phyloP scores from a whole-genome alignment of 2,329 filamentous ascomycete genomes.

The Ophiostoma sp. region DNA sequence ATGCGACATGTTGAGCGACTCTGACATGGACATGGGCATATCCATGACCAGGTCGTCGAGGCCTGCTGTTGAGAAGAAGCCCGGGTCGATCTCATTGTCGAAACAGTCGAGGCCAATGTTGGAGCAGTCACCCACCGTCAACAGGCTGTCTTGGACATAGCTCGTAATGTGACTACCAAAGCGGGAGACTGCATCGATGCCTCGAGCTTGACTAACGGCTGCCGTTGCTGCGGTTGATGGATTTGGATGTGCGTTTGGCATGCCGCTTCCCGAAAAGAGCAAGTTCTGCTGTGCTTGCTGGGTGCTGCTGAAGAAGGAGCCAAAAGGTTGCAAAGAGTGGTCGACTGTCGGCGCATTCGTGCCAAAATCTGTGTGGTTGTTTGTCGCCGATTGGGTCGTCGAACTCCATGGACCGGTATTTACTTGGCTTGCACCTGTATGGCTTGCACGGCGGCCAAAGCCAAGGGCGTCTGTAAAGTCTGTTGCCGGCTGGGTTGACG shows the following conservation, averaged over 20 bases:
- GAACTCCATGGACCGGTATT: too few relatives aligned
- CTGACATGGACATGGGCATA: conserved; percentile 13
- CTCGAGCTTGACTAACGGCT: neutral
- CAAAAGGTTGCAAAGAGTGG: neutral
- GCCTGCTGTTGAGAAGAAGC: conserved; percentile 11
- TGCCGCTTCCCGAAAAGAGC: neutral
- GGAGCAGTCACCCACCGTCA: neutral
- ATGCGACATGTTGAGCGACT: neutral
- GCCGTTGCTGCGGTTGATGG: neutral
- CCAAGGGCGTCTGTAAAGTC: neutral
- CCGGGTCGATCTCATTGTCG: neutral
- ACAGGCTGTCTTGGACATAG: conserved; percentile 5
- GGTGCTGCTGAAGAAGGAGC: neutral
- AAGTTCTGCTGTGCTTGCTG: neutral
- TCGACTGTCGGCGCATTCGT: neutral
- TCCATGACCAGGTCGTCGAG: conserved; percentile 12
- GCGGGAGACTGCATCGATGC: neutral
- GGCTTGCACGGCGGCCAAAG: neutral
- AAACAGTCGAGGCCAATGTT: conserved; percentile 12
- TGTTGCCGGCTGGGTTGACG: neutral
- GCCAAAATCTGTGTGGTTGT: neutral
- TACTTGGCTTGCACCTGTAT: neutral
- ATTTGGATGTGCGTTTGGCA: neutral
- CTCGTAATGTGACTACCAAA: conserved; percentile 3
- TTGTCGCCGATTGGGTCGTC: too few relatives aligned